Evolutionary conservation across 2,329 filamentous ascomycete genomes (phyloP).

Genomic region (Cladosporium sp.): DNA sequence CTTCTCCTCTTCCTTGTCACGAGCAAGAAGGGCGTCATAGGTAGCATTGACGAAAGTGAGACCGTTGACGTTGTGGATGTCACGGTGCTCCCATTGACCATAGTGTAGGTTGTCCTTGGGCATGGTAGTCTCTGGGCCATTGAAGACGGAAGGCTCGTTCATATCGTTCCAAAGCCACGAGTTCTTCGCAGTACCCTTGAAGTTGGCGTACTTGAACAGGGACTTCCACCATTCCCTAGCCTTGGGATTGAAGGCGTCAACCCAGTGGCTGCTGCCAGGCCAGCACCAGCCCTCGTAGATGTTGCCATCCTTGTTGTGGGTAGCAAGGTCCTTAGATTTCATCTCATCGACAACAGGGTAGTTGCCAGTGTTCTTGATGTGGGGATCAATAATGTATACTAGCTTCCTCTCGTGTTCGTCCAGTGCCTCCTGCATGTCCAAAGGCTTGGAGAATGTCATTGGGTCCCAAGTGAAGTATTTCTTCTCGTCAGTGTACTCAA

Average conservation of each 20-base stretch:
- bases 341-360: conserved; percentile 76
- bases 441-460: conserved; percentile 79
- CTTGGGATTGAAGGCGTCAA: conserved; percentile 93
- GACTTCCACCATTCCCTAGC: conserved; percentile 86
- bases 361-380: conserved; percentile 85
- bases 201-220: conserved; percentile 81
- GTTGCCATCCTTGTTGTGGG: conserved; percentile 83
- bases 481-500: conserved; percentile 94
- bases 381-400: conserved; percentile 91
- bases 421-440: conserved; percentile 82
- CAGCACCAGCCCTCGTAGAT: conserved; percentile 98
- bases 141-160: conserved; percentile 99
- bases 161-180: conserved; percentile 99
- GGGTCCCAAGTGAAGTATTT: conserved; percentile 98
- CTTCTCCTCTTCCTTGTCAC: conserved; percentile 73
- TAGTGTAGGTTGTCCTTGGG: conserved; percentile 95
- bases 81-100: conserved; percentile 91
- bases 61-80: conserved; percentile 93
- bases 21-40: conserved; percentile 74
- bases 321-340: conserved; percentile 75
- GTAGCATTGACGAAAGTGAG: conserved; percentile 95
- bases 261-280: conserved; percentile 94
- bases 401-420: conserved; percentile 82
- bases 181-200: conserved; percentile 81
- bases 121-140: conserved; percentile 97